phyloP scores from a whole-genome alignment of 345 rosid species.

The Boechera retrofracta region DNA sequence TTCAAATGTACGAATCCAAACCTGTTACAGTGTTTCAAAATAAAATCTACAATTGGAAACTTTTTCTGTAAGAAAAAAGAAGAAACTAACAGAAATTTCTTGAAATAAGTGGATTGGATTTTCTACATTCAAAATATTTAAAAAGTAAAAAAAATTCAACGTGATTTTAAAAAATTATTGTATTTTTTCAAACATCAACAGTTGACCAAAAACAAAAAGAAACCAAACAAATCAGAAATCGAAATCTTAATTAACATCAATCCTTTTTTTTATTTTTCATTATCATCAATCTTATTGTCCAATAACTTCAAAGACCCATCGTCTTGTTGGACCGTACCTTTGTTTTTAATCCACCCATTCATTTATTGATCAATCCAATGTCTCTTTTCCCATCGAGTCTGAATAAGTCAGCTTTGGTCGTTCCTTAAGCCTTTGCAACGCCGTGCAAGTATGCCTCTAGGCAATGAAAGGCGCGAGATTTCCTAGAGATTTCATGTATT shows the following conservation, averaged over 20 bases:
- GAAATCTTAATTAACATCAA: constrained; percentile 46
- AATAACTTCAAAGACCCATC: constrained; percentile 82
- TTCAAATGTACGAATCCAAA: neutral
- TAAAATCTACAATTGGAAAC: neutral
- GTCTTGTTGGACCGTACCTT: constrained; percentile 68
- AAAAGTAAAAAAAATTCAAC: no score
- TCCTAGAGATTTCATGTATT: constrained; percentile 66
- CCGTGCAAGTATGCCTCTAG: constrained; percentile 79
- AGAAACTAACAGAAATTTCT: neutral
- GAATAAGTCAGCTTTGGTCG: constrained; percentile 53
- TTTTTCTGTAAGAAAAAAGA: neutral
- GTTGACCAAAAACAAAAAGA: neutral
- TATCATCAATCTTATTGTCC: constrained; percentile 63
- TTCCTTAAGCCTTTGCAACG: constrained; percentile 71
- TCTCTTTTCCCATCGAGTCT: constrained; percentile 61
- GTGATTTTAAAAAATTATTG: neutral
- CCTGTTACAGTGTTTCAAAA: neutral
- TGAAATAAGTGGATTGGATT: neutral
- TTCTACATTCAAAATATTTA: neutral
- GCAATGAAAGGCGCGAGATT: constrained; percentile 55
- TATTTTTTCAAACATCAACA: constrained; percentile 18
- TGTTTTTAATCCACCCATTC: constrained; percentile 57
- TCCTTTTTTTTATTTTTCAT: constrained; percentile 26
- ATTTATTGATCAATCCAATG: constrained; percentile 62
- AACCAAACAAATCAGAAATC: constrained; percentile 28